Conservation (phyloP, 345 rosid genomes). For the Syzygium jambos region DNA sequence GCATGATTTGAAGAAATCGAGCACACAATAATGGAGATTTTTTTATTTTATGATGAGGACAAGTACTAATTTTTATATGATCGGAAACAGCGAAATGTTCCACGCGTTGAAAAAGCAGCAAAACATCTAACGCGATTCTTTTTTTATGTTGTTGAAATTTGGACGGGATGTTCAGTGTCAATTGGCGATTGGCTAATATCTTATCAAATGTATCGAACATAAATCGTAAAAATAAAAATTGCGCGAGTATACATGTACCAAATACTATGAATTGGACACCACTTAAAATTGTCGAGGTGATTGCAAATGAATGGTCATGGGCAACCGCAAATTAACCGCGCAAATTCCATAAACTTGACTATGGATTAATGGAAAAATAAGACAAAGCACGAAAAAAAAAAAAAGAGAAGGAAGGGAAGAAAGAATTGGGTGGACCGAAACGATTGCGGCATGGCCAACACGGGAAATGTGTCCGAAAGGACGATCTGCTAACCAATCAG, state of each 20-base stretch:
- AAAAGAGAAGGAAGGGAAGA: rapidly evolving
- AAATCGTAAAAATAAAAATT: background rate
- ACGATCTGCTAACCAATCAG: background rate
- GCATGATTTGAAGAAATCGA: background rate
- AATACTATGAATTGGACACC: background rate
- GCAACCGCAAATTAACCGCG: background rate
- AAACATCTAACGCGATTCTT: background rate
- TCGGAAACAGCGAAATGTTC: background rate
- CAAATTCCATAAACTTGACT: background rate
- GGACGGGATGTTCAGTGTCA: rapidly evolving
- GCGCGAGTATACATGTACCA: background rate
- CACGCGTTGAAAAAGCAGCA: background rate
- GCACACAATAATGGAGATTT: background rate
- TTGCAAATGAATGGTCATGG: background rate
- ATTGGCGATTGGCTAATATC: background rate
- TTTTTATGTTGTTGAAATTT: rapidly evolving
- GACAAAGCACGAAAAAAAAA: background rate
- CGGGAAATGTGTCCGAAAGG: background rate
- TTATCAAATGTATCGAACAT: rapidly evolving
- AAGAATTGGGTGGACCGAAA: background rate
- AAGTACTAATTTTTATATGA: background rate
- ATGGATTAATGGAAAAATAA: too few relatives aligned
- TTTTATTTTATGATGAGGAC: background rate
- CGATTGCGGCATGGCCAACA: background rate
- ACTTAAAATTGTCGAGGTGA: too few relatives aligned